These are phyloP conservation scores for Cladorrhinum sp. DNA, from an alignment of 2,329 filamentous ascomycete species.

Conservation along the genomic window DNA sequence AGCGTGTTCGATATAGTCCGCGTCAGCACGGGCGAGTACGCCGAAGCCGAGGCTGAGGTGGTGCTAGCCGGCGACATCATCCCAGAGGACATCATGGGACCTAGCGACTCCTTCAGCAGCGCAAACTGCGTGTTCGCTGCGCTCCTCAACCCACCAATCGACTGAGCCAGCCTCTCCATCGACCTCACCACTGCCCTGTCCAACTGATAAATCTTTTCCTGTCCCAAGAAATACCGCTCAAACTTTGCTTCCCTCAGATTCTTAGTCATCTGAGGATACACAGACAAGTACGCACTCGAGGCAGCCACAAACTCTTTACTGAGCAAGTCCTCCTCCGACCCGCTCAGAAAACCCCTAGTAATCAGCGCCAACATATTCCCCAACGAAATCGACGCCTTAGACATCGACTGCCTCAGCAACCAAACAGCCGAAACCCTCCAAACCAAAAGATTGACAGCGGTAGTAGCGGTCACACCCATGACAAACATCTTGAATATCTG, in stretches of 20 bases:
- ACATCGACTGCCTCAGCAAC: slow-evolving; percentile 70
- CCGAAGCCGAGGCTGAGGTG: slow-evolving; percentile 22
- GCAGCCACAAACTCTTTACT: slow-evolving; percentile 63
- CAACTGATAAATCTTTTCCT: slow-evolving; percentile 73
- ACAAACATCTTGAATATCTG: slow-evolving; percentile 81
- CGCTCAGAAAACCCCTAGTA: slow-evolving; percentile 77
- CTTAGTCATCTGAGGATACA: slow-evolving; percentile 68
- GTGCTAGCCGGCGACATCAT: slow-evolving; percentile 31
- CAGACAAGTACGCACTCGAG: slow-evolving; percentile 61
- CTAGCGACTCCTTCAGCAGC: slow-evolving; percentile 64
- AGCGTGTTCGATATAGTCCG: slow-evolving; percentile 33
- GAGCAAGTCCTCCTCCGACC: slow-evolving; percentile 73
- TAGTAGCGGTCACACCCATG: slow-evolving; percentile 71
- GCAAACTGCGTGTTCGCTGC: slow-evolving; percentile 87
- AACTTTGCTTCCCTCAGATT: slow-evolving; percentile 82
- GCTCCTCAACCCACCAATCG: slow-evolving; percentile 84
- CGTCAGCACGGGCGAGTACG: slow-evolving; percentile 32
- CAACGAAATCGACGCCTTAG: slow-evolving; percentile 69
- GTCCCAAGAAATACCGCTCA: slow-evolving; percentile 80
- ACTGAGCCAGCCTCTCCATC: slow-evolving; percentile 80
- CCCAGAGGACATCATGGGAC: slow-evolving; percentile 28
- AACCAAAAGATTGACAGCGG: slow-evolving; percentile 72
- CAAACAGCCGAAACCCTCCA: slow-evolving; percentile 75
- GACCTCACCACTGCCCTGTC: slow-evolving; percentile 80
- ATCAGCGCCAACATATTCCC: slow-evolving; percentile 80